These are phyloP conservation scores for Starmerella davenportii DNA, from an alignment of 805 yeast species.

Conservation along the genomic window DNA sequence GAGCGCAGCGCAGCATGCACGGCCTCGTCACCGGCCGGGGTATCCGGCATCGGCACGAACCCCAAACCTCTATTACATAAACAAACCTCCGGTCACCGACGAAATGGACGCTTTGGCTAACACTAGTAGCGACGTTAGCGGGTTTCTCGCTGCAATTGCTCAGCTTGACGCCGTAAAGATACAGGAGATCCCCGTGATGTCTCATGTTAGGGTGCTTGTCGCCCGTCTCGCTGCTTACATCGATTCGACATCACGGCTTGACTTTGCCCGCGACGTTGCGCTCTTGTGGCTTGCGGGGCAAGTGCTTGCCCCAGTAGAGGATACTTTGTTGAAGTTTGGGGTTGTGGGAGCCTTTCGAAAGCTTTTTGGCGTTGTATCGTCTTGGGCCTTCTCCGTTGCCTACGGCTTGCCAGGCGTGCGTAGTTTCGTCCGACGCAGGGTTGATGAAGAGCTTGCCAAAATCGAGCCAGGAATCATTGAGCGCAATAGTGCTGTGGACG, in stretches of 20 bases:
- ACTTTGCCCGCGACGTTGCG: conserved; percentile 6
- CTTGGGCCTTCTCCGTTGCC: conserved; percentile 16
- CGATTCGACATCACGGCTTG: neutral
- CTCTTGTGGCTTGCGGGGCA: conserved; percentile 8
- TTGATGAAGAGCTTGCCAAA: conserved; percentile 29
- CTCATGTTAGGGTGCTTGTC: neutral
- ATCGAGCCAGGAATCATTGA: conserved; percentile 44
- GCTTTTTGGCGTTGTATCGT: conserved; percentile 2
- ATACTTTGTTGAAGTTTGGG: conserved; percentile 14
- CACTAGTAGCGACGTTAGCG: neutral
- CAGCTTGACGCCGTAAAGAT: neutral
- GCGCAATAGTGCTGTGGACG: conserved; percentile 27
- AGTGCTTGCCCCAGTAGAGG: conserved; percentile 8
- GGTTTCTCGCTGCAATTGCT: neutral
- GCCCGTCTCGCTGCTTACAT: conserved; percentile 3
- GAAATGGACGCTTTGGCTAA: neutral
- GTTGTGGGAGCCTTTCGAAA: conserved; percentile 10
- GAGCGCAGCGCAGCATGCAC: conserved; percentile 34
- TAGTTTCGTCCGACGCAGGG: conserved; percentile 41
- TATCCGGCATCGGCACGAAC: neutral
- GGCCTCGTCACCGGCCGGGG: conserved; percentile 30
- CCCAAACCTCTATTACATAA: neutral
- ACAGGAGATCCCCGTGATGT: neutral
- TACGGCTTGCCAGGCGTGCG: conserved; percentile 35
- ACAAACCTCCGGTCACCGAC: neutral